Evolutionary conservation across 176 grass and related monocot species (phyloP), one percentile per base, ranked within the genome.

Genomic region (Cocos nucifera): DNA sequence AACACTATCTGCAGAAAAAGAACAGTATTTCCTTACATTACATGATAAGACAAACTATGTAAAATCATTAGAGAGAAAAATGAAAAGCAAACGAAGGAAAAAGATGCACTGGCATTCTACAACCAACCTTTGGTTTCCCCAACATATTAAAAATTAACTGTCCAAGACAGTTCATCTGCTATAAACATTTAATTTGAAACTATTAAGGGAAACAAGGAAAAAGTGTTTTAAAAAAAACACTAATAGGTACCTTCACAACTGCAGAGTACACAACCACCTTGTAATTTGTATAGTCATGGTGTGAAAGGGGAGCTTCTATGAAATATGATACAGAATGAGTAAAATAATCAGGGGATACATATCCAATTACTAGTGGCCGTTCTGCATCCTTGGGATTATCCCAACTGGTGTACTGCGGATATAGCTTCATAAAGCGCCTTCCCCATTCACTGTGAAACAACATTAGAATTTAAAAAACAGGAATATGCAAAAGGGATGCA

Each of bases 241-340:
- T 44, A 44, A 12, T 44, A 44, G 35, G 28, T 89, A 98, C 94
- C 94, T 98, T 98, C 19, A 98, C 94, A 76, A 98, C 94, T 19
- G 79, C 84, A 49, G 88, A 98, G 64, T 98, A 98, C 24, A 98
- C 85, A 70, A 98, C 69, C 64, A 98, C 82, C 70, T 89, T 98
- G 75, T 59, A 98, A 58, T 79, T 83, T 73, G 69, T 68, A 72
- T 86, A 86, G 48, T 98, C 88, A 74, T 98, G 88, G 65, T 83
- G 72, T 61, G 82, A 67, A 69, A 98, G 82, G 23, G 94, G 94
- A 10, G 94, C 94, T 78, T 98, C 94, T 74, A 98, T 85, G 74
- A 98, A 98, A 76, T 98, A 98, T 1, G 94, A 98, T 22, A 98
- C 94, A 17, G 94, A 98, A 60, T 98, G 94, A 50, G 94, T 98